Evolutionary conservation across 441 rosid species (phyloP).

Genomic region (Isatis lusitanica): DNA sequence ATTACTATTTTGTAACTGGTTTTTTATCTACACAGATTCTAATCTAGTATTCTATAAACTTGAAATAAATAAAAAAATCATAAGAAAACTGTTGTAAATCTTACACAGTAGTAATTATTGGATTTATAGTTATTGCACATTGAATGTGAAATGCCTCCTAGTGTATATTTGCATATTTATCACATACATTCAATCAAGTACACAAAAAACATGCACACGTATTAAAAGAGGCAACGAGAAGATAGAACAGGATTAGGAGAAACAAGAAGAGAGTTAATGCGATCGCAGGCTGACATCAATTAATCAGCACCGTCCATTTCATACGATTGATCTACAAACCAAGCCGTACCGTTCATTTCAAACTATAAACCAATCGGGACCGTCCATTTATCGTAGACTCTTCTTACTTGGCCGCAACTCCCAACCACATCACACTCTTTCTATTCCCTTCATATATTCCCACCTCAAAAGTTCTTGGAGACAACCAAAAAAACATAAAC

Average conservation of each 20-base stretch:
- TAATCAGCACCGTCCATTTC: conserved; percentile 20
- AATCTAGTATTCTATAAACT: not conserved
- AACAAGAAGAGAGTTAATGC: conserved; percentile 19
- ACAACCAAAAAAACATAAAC: conserved; percentile 3
- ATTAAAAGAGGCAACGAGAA: conserved; percentile 14
- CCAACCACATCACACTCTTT: conserved; percentile 33
- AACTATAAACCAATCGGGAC: conserved; percentile 6
- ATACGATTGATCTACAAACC: not conserved
- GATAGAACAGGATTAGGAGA: not conserved
- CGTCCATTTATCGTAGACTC: not conserved
- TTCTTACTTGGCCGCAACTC: conserved; percentile 33
- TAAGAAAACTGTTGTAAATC: not conserved
- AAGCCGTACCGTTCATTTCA: conserved; percentile 21
- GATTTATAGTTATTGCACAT: not conserved
- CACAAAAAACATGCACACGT: not conserved
- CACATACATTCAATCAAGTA: not conserved
- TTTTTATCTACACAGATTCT: not conserved
- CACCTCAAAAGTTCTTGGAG: conserved; percentile 27
- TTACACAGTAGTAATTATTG: not conserved
- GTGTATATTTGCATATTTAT: not conserved
- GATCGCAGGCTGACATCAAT: not conserved
- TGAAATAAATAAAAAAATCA: not conserved
- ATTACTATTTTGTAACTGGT: not conserved
- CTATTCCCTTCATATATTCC: conserved; percentile 12
- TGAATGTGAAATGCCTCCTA: not conserved